Conservation (phyloP, 2,329 filamentous ascomycete genomes). For the Fusarium pseudograminearum region DNA sequence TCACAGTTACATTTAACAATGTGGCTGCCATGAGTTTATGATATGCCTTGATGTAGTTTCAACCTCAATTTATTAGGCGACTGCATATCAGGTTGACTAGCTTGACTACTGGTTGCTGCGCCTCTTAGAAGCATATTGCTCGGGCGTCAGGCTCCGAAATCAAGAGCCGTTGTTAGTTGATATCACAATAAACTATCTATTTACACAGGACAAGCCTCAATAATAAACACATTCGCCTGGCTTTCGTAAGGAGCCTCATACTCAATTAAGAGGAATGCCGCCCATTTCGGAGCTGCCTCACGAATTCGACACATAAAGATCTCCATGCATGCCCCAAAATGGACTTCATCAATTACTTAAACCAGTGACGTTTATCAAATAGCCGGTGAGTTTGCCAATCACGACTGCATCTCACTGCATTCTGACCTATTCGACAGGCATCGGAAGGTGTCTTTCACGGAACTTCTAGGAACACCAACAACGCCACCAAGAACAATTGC, state of each 20-base stretch:
- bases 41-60: conserved; percentile 4
- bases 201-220: neutral
- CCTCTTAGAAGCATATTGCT: conserved; percentile 15
- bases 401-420: neutral
- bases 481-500: neutral
- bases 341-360: neutral
- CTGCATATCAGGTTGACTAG: neutral
- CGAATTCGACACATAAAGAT: conserved; percentile 20
- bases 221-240: conserved; percentile 15
- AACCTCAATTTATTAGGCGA: conserved; percentile 23
- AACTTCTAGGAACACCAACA: conserved; percentile 15
- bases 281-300: neutral
- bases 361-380: neutral
- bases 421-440: conserved; percentile 3
- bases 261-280: conserved; percentile 4
- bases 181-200: neutral
- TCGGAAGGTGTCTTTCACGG: neutral
- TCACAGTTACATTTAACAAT: conserved; percentile 20
- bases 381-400: neutral
- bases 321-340: conserved; percentile 4
- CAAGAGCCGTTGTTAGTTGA: neutral
- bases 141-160: conserved; percentile 26
- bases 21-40: conserved; percentile 3
- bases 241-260: conserved; percentile 5
- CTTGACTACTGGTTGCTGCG: conserved; percentile 19